These are phyloP conservation scores for Coprinopsis strossmayeri DNA, from an alignment of 768 basidiomycete species.

Conservation along the genomic window DNA sequence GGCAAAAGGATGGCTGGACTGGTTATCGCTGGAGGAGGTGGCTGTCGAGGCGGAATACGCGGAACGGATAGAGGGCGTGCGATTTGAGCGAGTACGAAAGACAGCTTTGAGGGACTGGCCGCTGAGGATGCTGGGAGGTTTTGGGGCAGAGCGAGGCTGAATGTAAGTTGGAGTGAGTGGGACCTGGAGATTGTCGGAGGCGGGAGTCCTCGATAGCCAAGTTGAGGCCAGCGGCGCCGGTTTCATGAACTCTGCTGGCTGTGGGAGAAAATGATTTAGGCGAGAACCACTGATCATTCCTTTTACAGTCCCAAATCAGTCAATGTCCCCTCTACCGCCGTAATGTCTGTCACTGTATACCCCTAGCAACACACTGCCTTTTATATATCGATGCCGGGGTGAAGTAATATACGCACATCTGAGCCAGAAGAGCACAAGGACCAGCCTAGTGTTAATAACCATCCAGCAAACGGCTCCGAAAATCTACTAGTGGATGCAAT, in stretches of 20 bases:
- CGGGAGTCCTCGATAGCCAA: conserved; percentile 33
- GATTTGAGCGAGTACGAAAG: conserved; percentile 32
- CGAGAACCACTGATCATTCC: too few species aligned
- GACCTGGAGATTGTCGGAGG: conserved; percentile 25
- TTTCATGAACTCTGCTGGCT: conserved; percentile 24
- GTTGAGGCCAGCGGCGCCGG: conserved; percentile 26
- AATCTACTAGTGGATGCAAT: too few species aligned
- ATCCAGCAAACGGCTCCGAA: too few species aligned
- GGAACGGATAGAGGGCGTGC: conserved; percentile 42
- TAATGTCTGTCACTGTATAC: too few species aligned
- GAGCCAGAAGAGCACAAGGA: too few species aligned
- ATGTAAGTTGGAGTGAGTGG: conserved; percentile 42
- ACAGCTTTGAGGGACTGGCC: conserved; percentile 17
- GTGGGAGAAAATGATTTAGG: not conserved
- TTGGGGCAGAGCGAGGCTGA: conserved; percentile 30
- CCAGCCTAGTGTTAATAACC: too few species aligned
- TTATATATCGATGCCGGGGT: too few species aligned
- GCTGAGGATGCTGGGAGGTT: conserved; percentile 20
- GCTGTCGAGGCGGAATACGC: conserved; percentile 40
- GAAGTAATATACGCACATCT: too few species aligned
- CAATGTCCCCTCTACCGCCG: too few species aligned
- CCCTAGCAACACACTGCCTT: too few species aligned
- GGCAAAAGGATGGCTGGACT: conserved; percentile 46
- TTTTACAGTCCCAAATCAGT: too few species aligned
- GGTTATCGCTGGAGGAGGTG: conserved; percentile 32